These are phyloP conservation scores for Mortierella alpina DNA, from an alignment of 192 early-diverging fungal genomes.

Conservation along the genomic window DNA sequence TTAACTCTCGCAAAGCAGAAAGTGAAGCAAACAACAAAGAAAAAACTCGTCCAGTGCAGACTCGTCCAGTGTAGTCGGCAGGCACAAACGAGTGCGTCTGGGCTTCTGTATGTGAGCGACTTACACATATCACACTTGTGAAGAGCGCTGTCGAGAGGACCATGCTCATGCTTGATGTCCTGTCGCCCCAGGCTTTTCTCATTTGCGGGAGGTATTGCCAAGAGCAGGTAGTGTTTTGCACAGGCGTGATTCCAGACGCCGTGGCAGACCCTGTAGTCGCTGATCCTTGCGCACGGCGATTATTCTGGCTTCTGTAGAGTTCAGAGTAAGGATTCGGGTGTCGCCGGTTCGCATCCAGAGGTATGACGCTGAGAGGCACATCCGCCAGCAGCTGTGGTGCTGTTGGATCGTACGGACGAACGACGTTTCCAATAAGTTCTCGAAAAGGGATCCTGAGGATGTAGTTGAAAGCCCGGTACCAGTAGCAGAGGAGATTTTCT, in stretches of 20 bases:
- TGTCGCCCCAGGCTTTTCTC: conserved; percentile 27
- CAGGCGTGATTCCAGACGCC: background rate
- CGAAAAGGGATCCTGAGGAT: conserved; percentile 48
- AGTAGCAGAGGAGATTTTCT: conserved; percentile 30
- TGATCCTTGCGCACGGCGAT: background rate
- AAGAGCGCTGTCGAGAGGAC: conserved; percentile 33
- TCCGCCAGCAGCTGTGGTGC: conserved; percentile 22
- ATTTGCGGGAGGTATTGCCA: conserved; percentile 27
- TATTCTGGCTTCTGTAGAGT: background rate
- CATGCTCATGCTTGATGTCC: conserved; percentile 35
- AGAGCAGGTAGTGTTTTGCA: conserved; percentile 1
- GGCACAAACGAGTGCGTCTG: background rate
- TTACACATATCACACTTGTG: conserved; percentile 30
- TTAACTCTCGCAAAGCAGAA: no score
- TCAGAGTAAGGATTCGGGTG: conserved; percentile 5
- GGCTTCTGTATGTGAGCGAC: conserved; percentile 2
- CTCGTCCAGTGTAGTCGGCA: background rate
- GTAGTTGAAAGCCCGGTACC: conserved; percentile 23
- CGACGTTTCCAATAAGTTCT: conserved; percentile 33
- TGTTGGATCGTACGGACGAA: conserved; percentile 32
- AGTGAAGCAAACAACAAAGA: no score
- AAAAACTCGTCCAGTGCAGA: no score
- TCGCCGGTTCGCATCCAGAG: background rate
- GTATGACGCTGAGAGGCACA: conserved; percentile 13
- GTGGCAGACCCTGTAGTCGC: background rate